A percentile compares a stretch with the other conserved stretches of the same genome.
Evolutionary conservation across 1,284 basidiomycete species (phyloP).

Genomic region (Tranzscheliella williamsii): DNA sequence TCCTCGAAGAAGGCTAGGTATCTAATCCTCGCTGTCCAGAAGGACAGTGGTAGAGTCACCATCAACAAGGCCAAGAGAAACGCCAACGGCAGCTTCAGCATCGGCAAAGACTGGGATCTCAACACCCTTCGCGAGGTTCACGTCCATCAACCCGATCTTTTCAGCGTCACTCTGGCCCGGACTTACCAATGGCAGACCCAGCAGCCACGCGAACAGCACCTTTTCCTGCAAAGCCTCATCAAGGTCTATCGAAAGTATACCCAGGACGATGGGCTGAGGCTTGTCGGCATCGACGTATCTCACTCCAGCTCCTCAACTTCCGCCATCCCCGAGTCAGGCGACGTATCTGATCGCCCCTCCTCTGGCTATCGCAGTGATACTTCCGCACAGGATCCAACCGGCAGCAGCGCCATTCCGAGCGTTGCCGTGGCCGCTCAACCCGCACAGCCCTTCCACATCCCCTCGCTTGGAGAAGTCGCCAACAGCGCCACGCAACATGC

Average conservation of each 20-base stretch:
- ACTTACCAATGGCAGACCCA: slow-evolving; percentile 58
- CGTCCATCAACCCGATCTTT: slow-evolving; percentile 64
- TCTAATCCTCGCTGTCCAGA: slow-evolving; percentile 51
- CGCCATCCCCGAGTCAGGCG: slow-evolving; percentile 14
- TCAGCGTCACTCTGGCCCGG: slow-evolving; percentile 50
- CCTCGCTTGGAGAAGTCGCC: too few relatives aligned
- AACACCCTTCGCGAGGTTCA: slow-evolving; percentile 79
- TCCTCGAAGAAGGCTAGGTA: slow-evolving; percentile 53
- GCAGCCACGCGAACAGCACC: slow-evolving; percentile 42
- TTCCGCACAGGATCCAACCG: too few relatives aligned
- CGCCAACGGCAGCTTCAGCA: slow-evolving; percentile 90
- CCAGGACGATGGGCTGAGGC: slow-evolving; percentile 30
- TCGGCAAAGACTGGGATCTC: slow-evolving; percentile 94
- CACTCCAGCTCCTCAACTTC: slow-evolving; percentile 1
- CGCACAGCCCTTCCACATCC: too few relatives aligned
- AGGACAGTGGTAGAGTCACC: slow-evolving; percentile 46
- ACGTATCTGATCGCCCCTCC: slow-evolving; percentile 12
- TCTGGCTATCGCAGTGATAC: slow-evolving; percentile 13
- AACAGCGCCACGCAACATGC: too few relatives aligned
- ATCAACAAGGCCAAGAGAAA: slow-evolving; percentile 91
- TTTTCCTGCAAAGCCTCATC: slow-evolving; percentile 49
- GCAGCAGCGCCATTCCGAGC: too few relatives aligned
- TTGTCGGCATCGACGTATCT: slow-evolving; percentile 34
- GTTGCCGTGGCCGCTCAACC: too few relatives aligned
- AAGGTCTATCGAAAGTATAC: slow-evolving; percentile 53